Conservation (phyloP, 495 filamentous ascomycete species). For the Neurospora discreta region DNA sequence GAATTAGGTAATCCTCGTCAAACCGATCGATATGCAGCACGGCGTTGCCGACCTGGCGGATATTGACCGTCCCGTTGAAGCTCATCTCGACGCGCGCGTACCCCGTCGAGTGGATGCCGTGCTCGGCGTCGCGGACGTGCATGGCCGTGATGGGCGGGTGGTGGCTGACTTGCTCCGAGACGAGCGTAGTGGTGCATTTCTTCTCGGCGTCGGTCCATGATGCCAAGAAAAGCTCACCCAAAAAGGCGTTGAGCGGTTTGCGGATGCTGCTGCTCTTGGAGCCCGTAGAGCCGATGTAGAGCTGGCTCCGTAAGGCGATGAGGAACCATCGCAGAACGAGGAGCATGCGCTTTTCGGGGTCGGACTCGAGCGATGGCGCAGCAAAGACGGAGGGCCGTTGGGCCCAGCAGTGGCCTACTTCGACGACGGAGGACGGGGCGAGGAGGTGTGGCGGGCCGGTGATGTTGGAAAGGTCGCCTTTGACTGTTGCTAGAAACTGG, state of each 20-base stretch:
- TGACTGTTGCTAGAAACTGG: conserved; percentile 72
- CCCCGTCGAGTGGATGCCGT: conserved; percentile 67
- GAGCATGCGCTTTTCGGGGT: conserved; percentile 60
- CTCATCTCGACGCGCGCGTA: conserved; percentile 84
- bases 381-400: conserved; percentile 71
- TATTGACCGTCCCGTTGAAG: conserved; percentile 64
- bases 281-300: conserved; percentile 28
- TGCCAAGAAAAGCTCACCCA: conserved; percentile 82
- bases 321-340: conserved; percentile 80
- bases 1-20: conserved; percentile 40
- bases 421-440: conserved; percentile 64
- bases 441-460: conserved; percentile 82
- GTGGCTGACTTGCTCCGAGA: conserved; percentile 97
- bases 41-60: conserved; percentile 79
- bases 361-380: conserved; percentile 60
- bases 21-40: conserved; percentile 34
- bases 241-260: conserved; percentile 92
- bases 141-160: conserved; percentile 92
- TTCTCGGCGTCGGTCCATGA: conserved; percentile 82
- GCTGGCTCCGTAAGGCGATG: conserved; percentile 68
- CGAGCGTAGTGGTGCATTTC: conserved; percentile 94
- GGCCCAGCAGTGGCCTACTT: conserved; percentile 83
- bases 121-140: conserved; percentile 60
- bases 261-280: conserved; percentile 17
- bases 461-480: conserved; percentile 75